Evolutionary conservation across 306 rosid genomes (phyloP).

Genomic region (Mimosa bimucronata): DNA sequence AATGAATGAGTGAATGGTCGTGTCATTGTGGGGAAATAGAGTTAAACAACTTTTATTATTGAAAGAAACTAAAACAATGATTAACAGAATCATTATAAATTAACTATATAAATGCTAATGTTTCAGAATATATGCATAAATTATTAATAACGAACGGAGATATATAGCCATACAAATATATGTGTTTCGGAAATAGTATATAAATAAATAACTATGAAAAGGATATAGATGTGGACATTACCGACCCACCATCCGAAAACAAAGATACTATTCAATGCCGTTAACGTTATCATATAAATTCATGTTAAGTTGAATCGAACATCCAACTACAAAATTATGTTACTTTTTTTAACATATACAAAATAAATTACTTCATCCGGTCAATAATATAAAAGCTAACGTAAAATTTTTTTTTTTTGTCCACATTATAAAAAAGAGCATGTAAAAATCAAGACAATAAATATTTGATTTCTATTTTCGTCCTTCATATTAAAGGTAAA

Average conservation of each 20-base stretch:
- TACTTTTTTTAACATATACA: too few relatives aligned
- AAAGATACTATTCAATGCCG: not conserved
- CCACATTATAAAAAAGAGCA: too few relatives aligned
- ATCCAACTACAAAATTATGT: not conserved
- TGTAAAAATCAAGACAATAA: too few relatives aligned
- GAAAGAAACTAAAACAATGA: not conserved
- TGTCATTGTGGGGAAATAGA: not conserved
- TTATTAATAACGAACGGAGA: not conserved
- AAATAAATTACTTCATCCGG: too few relatives aligned
- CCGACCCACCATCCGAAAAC: not conserved
- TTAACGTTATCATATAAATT: not conserved
- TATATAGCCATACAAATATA: not conserved
- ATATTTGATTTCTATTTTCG: too few relatives aligned
- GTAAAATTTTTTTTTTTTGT: too few relatives aligned
- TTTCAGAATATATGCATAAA: not conserved
- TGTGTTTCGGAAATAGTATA: not conserved
- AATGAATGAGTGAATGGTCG: not conserved
- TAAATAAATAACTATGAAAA: not conserved
- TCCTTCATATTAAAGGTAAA: too few relatives aligned
- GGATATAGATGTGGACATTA: constrained; percentile 15
- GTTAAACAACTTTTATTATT: not conserved
- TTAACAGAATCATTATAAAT: constrained; percentile 13
- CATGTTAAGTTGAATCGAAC: not conserved
- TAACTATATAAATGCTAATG: not conserved
- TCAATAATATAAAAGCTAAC: too few relatives aligned